A percentile compares a stretch with the other conserved stretches of the same genome.
Evolutionary conservation across 345 rosid species (phyloP).

Genomic region (Brassica nigra): DNA sequence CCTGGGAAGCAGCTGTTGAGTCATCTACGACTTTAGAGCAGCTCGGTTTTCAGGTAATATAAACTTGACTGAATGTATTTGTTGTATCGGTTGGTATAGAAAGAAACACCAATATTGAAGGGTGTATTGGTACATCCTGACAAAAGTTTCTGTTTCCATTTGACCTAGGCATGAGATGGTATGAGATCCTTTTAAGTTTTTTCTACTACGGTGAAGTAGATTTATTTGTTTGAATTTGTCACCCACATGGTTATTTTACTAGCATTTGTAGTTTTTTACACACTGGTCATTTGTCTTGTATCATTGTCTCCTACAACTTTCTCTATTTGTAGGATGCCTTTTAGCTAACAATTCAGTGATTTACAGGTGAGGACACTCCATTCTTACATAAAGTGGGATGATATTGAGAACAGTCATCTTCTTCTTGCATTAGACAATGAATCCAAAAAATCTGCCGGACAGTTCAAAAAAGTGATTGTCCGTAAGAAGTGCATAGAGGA

Average conservation of each 20-base stretch:
- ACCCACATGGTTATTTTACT: constrained; percentile 18
- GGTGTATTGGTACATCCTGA: not conserved
- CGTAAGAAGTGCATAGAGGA: constrained; percentile 73
- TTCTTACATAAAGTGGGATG: constrained; percentile 81
- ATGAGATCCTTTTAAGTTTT: not conserved
- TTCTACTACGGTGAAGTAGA: not conserved
- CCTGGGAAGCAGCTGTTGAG: constrained; percentile 95
- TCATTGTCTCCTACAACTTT: not conserved
- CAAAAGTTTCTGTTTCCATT: constrained; percentile 13
- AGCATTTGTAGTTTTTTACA: constrained; percentile 16
- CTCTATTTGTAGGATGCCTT: constrained; percentile 27
- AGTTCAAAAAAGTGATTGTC: constrained; percentile 77
- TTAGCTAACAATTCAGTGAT: constrained; percentile 26
- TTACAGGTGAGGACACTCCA: constrained; percentile 89
- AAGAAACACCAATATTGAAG: constrained; percentile 1
- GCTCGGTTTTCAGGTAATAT: constrained; percentile 78
- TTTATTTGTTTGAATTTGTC: constrained; percentile 13
- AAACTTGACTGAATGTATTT: constrained; percentile 13
- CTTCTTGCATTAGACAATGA: constrained; percentile 65
- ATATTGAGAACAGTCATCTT: constrained; percentile 67
- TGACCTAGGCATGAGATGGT: constrained; percentile 16
- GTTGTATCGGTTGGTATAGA: constrained; percentile 6
- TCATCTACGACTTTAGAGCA: constrained; percentile 74
- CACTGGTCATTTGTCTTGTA: constrained; percentile 13
- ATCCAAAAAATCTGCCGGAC: constrained; percentile 68